These are phyloP conservation scores for Aspergillus fijiensis DNA, from an alignment of 2,329 filamentous ascomycete species.

Conservation along the genomic window DNA sequence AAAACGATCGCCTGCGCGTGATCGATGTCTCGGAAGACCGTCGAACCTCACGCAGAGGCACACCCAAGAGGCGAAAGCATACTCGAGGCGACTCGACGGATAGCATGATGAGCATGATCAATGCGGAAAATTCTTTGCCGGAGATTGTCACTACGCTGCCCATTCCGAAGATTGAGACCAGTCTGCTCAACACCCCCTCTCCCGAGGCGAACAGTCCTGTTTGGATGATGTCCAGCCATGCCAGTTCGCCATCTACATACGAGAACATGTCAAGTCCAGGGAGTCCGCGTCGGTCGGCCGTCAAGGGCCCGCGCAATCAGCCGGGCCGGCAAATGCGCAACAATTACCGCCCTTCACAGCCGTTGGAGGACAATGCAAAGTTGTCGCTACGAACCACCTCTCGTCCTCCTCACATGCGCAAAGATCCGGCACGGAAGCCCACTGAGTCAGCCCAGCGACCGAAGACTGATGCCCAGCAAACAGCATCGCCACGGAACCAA, in stretches of 20 bases:
- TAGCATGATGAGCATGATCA: conserved; percentile 15
- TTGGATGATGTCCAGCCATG: conserved; percentile 27
- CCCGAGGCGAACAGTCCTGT: conserved; percentile 26
- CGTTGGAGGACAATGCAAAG: conserved; percentile 17
- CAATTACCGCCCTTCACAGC: conserved; percentile 19
- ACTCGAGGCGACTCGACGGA: conserved; percentile 14
- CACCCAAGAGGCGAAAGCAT: conserved; percentile 28
- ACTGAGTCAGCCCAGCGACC: not conserved
- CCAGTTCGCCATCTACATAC: conserved; percentile 23
- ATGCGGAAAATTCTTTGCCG: conserved; percentile 25
- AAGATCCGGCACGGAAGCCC: conserved; percentile 29
- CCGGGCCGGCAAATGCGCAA: conserved; percentile 24
- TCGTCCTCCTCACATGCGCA: conserved; percentile 9
- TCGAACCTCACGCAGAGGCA: conserved; percentile 20
- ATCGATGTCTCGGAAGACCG: conserved; percentile 6
- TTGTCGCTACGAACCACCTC: conserved; percentile 12
- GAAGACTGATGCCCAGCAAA: not conserved
- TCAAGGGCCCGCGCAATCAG: conserved; percentile 37
- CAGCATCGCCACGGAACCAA: not conserved
- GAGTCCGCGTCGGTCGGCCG: conserved; percentile 33
- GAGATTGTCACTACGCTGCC: conserved; percentile 28
- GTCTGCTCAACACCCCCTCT: conserved; percentile 31
- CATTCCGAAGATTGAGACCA: conserved; percentile 15
- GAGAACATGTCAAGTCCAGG: conserved; percentile 27
- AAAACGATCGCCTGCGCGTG: conserved; percentile 10